Conservation (phyloP, 2,329 filamentous ascomycete genomes). For the Chrysoporthe puriensis region DNA sequence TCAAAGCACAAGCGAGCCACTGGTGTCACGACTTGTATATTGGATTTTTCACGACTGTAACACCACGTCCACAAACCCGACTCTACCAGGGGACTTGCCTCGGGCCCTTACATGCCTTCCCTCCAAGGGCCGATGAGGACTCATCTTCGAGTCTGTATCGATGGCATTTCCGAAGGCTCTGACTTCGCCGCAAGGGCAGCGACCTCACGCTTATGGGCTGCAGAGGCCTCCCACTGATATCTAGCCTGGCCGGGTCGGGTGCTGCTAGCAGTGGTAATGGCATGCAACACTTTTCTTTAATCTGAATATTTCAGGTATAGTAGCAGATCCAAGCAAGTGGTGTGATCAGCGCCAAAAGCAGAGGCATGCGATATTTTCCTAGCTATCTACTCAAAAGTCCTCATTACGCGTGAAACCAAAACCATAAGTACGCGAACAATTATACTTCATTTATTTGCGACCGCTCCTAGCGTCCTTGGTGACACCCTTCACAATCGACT, state of each 20-base stretch:
- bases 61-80: neutral
- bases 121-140: neutral
- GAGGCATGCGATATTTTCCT: neutral
- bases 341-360: neutral
- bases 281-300: neutral
- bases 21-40: neutral
- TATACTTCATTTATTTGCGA: neutral
- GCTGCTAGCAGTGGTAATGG: neutral
- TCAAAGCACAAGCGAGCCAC: neutral
- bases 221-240: neutral
- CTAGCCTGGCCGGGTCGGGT: neutral
- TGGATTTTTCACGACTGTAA: neutral
- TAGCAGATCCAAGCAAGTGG: neutral
- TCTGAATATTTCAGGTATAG: neutral
- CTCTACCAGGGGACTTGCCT: neutral
- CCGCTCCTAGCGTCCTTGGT: neutral
- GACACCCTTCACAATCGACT: conserved; percentile 31
- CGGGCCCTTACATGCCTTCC: neutral
- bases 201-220: neutral
- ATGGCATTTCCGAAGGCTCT: neutral
- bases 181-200: neutral
- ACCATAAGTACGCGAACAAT: neutral
- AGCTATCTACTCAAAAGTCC: neutral
- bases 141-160: neutral
- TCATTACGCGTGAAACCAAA: neutral